phyloP scores from a whole-genome alignment of 2,329 filamentous ascomycete genomes.

The Cordyceps tenuipes region DNA sequence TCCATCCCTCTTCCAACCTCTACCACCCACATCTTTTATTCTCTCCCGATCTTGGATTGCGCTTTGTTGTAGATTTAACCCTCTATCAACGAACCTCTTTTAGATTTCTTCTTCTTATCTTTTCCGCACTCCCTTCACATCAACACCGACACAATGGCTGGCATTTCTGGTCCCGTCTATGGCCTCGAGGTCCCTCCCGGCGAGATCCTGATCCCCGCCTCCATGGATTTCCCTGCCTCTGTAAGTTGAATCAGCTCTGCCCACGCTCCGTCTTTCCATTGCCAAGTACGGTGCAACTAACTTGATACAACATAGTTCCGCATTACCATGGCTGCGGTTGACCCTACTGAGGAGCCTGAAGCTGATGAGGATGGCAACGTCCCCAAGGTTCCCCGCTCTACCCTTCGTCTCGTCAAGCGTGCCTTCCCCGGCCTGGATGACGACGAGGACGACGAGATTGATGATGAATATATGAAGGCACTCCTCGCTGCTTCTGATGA shows the following conservation, averaged over 20 bases:
- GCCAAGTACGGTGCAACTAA: slow-evolving; percentile 19
- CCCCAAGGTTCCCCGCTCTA: slow-evolving; percentile 63
- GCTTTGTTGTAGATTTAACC: slow-evolving; percentile 1
- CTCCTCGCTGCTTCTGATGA: slow-evolving; percentile 46
- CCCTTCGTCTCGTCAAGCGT: slow-evolving; percentile 81
- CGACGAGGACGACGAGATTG: slow-evolving; percentile 55
- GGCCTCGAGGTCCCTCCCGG: slow-evolving; percentile 85
- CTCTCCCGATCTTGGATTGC: neutral
- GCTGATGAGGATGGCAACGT: slow-evolving; percentile 54
- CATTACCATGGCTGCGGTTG: slow-evolving; percentile 97
- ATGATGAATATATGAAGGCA: slow-evolving; percentile 55
- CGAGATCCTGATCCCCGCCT: slow-evolving; percentile 72
- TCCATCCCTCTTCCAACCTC: slow-evolving; percentile 5
- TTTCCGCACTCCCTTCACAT: slow-evolving; percentile 10
- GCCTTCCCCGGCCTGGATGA: slow-evolving; percentile 50
- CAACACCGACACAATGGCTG: slow-evolving; percentile 39
- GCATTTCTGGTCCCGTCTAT: slow-evolving; percentile 70
- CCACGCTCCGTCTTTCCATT: neutral
- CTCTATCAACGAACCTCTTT: neutral
- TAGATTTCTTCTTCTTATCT: neutral
- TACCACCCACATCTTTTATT: neutral
- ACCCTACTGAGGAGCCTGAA: slow-evolving; percentile 71
- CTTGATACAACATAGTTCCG: slow-evolving; percentile 57
- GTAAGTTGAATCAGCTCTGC: slow-evolving; percentile 45
- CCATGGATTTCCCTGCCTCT: slow-evolving; percentile 71